Conservation (phyloP, 2,329 filamentous ascomycete genomes). For the Botrytis deweyae region DNA sequence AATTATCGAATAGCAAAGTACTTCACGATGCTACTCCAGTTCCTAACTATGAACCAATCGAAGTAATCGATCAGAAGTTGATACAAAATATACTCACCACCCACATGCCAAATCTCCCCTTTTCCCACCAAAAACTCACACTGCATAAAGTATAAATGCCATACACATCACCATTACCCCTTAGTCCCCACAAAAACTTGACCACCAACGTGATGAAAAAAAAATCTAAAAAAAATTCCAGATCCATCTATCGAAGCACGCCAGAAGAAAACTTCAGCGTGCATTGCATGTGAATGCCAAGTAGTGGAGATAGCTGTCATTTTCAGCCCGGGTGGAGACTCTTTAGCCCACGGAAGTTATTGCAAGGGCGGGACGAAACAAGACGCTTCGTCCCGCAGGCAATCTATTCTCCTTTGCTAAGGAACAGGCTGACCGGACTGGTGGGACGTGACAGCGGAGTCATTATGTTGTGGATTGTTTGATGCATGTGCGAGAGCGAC, state of each 20-base stretch:
- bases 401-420: not conserved
- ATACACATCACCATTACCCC: not conserved
- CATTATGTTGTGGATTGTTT: not conserved
- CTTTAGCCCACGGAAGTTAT: not conserved
- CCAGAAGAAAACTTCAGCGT: constrained; percentile 9
- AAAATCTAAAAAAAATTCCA: not conserved
- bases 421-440: not conserved
- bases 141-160: not conserved
- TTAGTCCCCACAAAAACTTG: not conserved
- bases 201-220: not conserved
- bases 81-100: not conserved
- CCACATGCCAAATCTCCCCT: not conserved
- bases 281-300: constrained; percentile 3
- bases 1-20: not conserved
- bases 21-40: not conserved
- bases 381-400: not conserved
- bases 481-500: not conserved
- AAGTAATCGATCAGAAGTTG: not conserved
- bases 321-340: constrained; percentile 1
- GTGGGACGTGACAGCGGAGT: constrained; percentile 11
- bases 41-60: not conserved
- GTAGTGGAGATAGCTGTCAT: not conserved
- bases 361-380: not conserved
- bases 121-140: not conserved
- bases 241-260: not conserved